A percentile compares a stretch with the other conserved stretches of the same genome.
Conservation (phyloP, 805 yeast genomes). For the Starmerella asiatica region DNA sequence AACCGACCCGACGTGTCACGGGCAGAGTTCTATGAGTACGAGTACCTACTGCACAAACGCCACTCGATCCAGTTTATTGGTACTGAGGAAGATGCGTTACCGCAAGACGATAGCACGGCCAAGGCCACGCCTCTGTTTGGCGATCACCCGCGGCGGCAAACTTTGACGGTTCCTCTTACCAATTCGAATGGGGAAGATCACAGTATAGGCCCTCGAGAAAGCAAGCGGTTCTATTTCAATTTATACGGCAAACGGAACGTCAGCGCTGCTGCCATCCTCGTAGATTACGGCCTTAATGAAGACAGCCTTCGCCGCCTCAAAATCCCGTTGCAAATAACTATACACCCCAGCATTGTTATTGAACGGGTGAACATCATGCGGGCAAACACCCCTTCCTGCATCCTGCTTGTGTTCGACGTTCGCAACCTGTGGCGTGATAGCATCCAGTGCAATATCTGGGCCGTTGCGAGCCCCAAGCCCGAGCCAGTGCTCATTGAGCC, state of each 20-base stretch:
- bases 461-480: conserved; percentile 2
- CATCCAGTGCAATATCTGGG: conserved; percentile 21
- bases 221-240: conserved; percentile 40
- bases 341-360: conserved; percentile 58
- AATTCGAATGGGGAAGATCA: conserved; percentile 13
- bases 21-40: conserved; percentile 60
- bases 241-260: conserved; percentile 63
- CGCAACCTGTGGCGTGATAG: conserved; percentile 65
- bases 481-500: conserved; percentile 24
- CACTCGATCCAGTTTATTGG: conserved; percentile 7
- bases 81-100: not conserved
- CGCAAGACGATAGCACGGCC: not conserved
- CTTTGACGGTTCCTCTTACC: not conserved
- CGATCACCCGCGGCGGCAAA: too few relatives aligned
- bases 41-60: conserved; percentile 43
- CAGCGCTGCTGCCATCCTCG: conserved; percentile 45
- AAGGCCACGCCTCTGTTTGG: not conserved
- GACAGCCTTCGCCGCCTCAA: conserved; percentile 43
- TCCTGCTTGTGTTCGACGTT: conserved; percentile 61
- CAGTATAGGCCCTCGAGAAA: conserved; percentile 26
- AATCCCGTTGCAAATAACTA: conserved; percentile 57
- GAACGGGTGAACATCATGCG: conserved; percentile 57
- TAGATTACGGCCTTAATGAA: conserved; percentile 39
- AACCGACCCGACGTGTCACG: conserved; percentile 35
- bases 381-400: conserved; percentile 19